Base-by-base conservation (phyloP, 2,329 filamentous ascomycete genomes). In the Pseudocercospora fijiensis region DNA sequence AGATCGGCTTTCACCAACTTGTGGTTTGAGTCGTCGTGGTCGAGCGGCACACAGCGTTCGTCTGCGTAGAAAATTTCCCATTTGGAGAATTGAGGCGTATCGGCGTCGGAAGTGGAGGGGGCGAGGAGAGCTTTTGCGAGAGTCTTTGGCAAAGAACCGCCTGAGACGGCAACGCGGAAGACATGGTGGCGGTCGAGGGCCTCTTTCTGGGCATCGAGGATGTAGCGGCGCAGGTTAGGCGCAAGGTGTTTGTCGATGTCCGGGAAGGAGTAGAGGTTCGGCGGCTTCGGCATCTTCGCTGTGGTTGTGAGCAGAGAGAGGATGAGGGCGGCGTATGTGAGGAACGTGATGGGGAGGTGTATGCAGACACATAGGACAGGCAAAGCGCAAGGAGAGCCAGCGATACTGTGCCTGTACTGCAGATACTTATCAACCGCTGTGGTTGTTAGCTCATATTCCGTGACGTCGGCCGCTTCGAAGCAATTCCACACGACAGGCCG, bases 11-110 rank as follows among this genome's bases (percentile, higher is more conserved):
- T 95, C 71, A 98, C 81, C 51, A 97, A 86, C 65, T 83, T 87
- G 80, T 97, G 96, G 82, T 98, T 99, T 82, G 92, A 96, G 81
- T 99, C 94, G 69, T 87, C 85, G 80, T 98, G 90, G 78, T 95
- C 88, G 71, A 97, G 88, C 22, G 95, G 90, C 59, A 98, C 95
- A 71, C 91, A 91, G 74, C 95, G 91, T 84, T 99, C 95, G 77
- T 99, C 95, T 75, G 94, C 94, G 79, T 97, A 98, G 84, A 98
- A 99, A 75, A 99, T 91, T 74, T 98, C 91, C 95, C 95, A 99
- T 78, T 91, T 92, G 76, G 84, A 82, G 79, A 96, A 96, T 72
- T 90, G 83, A 70, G 93, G 79, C 3, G 81, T 84, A 75, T 92
- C 90, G 62, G 88, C 80, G 37, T 75, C 70, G 41, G 76, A 78